A percentile compares a stretch with the other conserved stretches of the same genome.
These are phyloP conservation scores for Stephania cephalantha DNA, from an alignment of 164 flowering plant species.

Conservation along the genomic window DNA sequence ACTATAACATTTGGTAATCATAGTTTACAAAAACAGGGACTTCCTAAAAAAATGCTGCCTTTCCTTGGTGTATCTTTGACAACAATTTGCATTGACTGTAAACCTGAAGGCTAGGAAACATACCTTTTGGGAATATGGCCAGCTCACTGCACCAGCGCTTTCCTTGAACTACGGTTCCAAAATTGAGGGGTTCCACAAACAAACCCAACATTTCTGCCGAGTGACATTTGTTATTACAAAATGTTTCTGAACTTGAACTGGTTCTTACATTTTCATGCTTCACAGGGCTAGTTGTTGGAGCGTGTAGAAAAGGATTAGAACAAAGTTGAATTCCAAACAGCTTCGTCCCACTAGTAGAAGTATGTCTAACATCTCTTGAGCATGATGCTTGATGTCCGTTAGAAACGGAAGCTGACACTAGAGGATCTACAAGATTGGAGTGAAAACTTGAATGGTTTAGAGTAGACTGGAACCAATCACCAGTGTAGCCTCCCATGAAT, in stretches of 20 bases:
- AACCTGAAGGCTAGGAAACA: background rate
- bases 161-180: conserved; percentile 46
- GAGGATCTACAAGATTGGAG: conserved; percentile 6
- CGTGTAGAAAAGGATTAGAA: conserved; percentile 14
- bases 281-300: conserved; percentile 4
- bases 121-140: conserved; percentile 76
- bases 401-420: conserved; percentile 8
- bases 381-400: conserved; percentile 6
- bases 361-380: conserved; percentile 14
- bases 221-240: conserved; percentile 9
- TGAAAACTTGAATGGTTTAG: conserved; percentile 4
- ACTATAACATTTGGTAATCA: background rate
- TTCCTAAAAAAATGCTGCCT: background rate
- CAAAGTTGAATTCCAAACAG: conserved; percentile 39
- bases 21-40: background rate
- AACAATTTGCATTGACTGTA: background rate
- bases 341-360: conserved; percentile 15
- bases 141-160: conserved; percentile 53
- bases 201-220: conserved; percentile 8
- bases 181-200: conserved; percentile 41
- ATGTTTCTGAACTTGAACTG: conserved; percentile 3
- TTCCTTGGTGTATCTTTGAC: background rate
- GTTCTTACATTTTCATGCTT: background rate
- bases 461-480: background rate
- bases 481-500: conserved; percentile 9